Conservation (phyloP, 2,329 filamentous ascomycete genomes). For the Diaporthe humulicola region DNA sequence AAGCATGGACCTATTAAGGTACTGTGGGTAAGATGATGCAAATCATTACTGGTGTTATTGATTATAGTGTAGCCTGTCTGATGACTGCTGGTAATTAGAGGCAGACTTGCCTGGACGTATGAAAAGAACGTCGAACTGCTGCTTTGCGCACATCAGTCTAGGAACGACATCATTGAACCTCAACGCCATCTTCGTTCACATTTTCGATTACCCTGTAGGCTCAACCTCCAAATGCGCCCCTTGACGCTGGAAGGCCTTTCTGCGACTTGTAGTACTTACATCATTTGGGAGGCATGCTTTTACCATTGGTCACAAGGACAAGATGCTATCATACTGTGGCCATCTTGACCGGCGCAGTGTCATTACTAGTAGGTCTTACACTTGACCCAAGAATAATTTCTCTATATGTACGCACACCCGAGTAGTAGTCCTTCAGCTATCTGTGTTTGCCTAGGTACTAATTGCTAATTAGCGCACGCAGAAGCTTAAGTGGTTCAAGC, state of each 20-base stretch:
- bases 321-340: not conserved
- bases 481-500: not conserved
- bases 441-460: not conserved
- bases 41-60: too few relatives aligned
- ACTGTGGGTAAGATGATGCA: not conserved
- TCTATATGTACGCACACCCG: not conserved
- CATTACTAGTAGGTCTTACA: not conserved
- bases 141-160: not conserved
- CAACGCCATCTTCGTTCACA: not conserved
- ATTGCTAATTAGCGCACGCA: not conserved
- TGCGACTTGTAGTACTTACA: too few relatives aligned
- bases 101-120: too few relatives aligned
- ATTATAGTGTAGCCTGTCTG: not conserved
- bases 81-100: not conserved
- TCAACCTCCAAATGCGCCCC: too few relatives aligned
- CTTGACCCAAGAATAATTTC: not conserved
- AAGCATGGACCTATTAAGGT: not conserved
- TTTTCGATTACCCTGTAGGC: too few relatives aligned
- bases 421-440: too few relatives aligned
- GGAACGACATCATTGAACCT: too few relatives aligned
- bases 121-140: not conserved
- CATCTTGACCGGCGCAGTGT: too few relatives aligned
- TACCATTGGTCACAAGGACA: not conserved
- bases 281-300: not conserved
- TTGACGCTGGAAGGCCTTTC: not conserved